Percentiles rank a stretch among this genome's conserved stretches.
Conservation (phyloP, 306 rosid species). For the Ammopiptanthus mongolicus region DNA sequence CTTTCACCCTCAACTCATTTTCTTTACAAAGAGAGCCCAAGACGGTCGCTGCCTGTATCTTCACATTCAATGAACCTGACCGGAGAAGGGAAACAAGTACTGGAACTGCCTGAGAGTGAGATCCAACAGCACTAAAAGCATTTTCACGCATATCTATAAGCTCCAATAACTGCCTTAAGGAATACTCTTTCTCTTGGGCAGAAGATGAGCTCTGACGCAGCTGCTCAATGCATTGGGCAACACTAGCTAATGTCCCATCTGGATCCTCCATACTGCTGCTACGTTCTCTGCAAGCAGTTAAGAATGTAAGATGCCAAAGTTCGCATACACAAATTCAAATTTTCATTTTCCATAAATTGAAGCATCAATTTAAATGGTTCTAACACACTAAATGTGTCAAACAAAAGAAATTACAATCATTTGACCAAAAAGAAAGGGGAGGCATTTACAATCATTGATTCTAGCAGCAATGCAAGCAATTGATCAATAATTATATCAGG, state of each 20-base stretch:
- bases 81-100: constrained; percentile 99
- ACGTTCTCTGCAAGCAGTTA: constrained; percentile 69
- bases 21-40: constrained; percentile 93
- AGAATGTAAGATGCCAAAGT: constrained; percentile 23
- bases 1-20: constrained; percentile 94
- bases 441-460: not conserved
- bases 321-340: not conserved
- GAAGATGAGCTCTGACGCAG: constrained; percentile 86
- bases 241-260: constrained; percentile 97
- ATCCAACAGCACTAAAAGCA: constrained; percentile 99
- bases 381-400: not conserved
- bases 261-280: constrained; percentile 95
- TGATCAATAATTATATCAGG: constrained; percentile 1
- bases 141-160: constrained; percentile 89
- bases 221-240: constrained; percentile 99
- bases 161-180: constrained; percentile 75
- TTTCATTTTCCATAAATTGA: not conserved
- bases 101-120: constrained; percentile 99
- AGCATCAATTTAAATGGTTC: constrained; percentile 17
- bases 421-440: not conserved
- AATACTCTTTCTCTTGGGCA: constrained; percentile 78
- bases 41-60: constrained; percentile 95
- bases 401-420: not conserved
- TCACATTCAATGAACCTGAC: constrained; percentile 83
- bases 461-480: constrained; percentile 21